Conservation (phyloP, 1,139 yeast genomes). For the Blastobotrys elegans region DNA sequence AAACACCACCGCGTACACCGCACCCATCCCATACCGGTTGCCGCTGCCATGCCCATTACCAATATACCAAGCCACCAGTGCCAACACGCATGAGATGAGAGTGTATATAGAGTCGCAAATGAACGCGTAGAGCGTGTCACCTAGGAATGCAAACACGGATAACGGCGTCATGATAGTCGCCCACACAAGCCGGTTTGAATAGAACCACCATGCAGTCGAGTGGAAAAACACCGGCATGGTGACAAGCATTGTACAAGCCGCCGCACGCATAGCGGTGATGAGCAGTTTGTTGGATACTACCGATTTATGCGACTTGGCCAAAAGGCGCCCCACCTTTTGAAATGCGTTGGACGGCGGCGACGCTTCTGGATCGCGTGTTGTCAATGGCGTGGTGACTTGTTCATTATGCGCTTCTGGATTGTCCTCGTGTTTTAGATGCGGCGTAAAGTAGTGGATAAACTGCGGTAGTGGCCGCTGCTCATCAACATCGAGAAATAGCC, state of each 20-base stretch:
- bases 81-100: constrained; percentile 31
- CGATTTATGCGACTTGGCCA: constrained; percentile 3
- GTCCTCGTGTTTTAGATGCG: constrained; percentile 4
- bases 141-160: constrained; percentile 30
- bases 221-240: constrained; percentile 29
- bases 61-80: constrained; percentile 36
- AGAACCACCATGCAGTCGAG: constrained; percentile 29
- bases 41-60: constrained; percentile 32
- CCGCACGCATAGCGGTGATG: constrained; percentile 28
- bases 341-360: constrained; percentile 29
- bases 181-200: constrained; percentile 33
- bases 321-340: constrained; percentile 27
- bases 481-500: constrained; percentile 18
- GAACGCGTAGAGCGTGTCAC: constrained; percentile 33
- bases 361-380: constrained; percentile 32
- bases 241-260: constrained; percentile 24
- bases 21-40: constrained; percentile 33
- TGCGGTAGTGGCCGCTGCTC: constrained; percentile 20
- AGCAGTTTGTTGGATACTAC: constrained; percentile 21
- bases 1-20: constrained; percentile 28
- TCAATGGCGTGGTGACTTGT: constrained; percentile 10
- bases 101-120: constrained; percentile 28
- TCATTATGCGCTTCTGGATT: constrained; percentile 8
- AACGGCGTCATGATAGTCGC: constrained; percentile 32
- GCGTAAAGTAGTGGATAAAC: constrained; percentile 11